These are phyloP conservation scores for Annulohypoxylon nitens DNA, from an alignment of 495 filamentous ascomycete genomes.

Conservation along the genomic window DNA sequence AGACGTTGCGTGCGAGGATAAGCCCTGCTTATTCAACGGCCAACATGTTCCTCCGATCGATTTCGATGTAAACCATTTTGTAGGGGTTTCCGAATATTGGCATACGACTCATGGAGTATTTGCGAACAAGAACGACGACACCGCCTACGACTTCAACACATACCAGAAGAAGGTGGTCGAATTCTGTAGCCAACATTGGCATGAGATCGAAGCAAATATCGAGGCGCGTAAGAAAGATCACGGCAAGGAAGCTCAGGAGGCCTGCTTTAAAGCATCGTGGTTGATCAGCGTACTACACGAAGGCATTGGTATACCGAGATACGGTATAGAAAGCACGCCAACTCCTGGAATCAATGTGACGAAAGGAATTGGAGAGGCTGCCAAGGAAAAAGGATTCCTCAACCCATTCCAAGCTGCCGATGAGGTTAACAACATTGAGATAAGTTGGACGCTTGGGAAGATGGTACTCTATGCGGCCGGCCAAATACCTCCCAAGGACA, in stretches of 20 bases:
- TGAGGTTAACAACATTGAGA: conserved; percentile 90
- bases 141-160: conserved; percentile 89
- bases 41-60: conserved; percentile 95
- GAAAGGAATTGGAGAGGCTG: conserved; percentile 75
- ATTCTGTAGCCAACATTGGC: conserved; percentile 89
- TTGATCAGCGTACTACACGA: conserved; percentile 95
- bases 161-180: conserved; percentile 88
- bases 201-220: conserved; percentile 74
- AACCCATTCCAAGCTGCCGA: conserved; percentile 94
- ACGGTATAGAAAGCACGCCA: conserved; percentile 75
- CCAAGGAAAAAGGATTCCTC: conserved; percentile 82
- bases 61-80: conserved; percentile 97
- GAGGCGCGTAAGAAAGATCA: conserved; percentile 70
- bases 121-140: conserved; percentile 78
- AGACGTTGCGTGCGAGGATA: conserved; percentile 83
- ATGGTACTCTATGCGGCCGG: conserved; percentile 97
- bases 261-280: conserved; percentile 99
- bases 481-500: conserved; percentile 76
- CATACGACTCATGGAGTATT: conserved; percentile 98
- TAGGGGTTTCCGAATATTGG: conserved; percentile 99
- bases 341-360: conserved; percentile 75
- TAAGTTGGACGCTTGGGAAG: conserved; percentile 98
- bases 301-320: conserved; percentile 93
- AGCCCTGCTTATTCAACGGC: conserved; percentile 89
- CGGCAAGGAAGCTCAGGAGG: conserved; percentile 83